Conservation (phyloP, 441 rosid species). For the Pelargonium australe region DNA sequence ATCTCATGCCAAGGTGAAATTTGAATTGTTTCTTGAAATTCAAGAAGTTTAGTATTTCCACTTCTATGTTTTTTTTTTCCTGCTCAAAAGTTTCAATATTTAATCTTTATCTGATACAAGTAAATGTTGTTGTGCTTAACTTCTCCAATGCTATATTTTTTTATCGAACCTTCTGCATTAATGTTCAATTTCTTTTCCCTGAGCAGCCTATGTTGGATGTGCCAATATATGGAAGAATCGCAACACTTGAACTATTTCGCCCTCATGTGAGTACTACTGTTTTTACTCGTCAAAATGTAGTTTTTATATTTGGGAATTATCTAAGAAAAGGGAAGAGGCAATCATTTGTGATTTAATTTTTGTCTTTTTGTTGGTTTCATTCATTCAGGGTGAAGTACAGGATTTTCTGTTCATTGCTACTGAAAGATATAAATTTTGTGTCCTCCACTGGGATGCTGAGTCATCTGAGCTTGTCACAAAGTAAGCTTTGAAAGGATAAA, state of each 20-base stretch:
- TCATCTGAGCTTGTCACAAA: slow-evolving; percentile 85
- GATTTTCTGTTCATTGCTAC: slow-evolving; percentile 91
- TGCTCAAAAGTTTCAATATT: neutral
- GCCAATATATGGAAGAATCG: slow-evolving; percentile 94
- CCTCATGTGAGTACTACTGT: slow-evolving; percentile 64
- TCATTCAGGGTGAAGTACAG: slow-evolving; percentile 75
- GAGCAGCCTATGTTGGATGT: slow-evolving; percentile 97
- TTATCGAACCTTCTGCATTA: neutral
- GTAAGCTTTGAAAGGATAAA: slow-evolving; percentile 24
- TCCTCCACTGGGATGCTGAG: slow-evolving; percentile 93
- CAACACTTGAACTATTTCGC: slow-evolving; percentile 85
- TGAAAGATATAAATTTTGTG: slow-evolving; percentile 92
- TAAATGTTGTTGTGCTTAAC: neutral
- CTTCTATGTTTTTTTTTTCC: too few species aligned
- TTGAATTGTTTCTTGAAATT: neutral
- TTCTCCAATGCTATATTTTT: neutral
- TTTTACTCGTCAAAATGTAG: neutral
- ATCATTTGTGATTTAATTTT: neutral
- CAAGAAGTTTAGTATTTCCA: neutral
- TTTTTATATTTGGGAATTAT: neutral
- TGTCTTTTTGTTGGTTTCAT: neutral
- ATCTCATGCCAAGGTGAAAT: neutral
- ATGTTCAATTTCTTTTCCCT: neutral
- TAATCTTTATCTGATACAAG: neutral
- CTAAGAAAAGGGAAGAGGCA: neutral